These are phyloP conservation scores for Penstemon davidsonii DNA, from an alignment of 257 asterid genomes.

Conservation along the genomic window DNA sequence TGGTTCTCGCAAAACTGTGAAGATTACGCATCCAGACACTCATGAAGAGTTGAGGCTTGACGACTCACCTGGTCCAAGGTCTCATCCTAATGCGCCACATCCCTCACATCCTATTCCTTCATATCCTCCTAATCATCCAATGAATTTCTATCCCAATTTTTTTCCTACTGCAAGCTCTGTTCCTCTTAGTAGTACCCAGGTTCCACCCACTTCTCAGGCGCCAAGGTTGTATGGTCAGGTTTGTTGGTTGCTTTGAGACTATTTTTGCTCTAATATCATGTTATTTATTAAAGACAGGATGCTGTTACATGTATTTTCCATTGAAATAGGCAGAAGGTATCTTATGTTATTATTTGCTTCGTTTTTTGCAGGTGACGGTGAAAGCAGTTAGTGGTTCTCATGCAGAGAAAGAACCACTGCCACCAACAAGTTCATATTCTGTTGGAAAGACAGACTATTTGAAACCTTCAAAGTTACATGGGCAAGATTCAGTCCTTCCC, in stretches of 20 bases:
- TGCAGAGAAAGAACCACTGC: constrained; percentile 49
- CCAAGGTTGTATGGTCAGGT: constrained; percentile 72
- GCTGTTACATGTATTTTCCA: not conserved
- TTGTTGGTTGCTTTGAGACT: constrained; percentile 24
- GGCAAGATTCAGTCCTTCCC: constrained; percentile 33
- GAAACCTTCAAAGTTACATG: constrained; percentile 38
- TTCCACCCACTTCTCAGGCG: constrained; percentile 63
- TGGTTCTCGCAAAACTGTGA: constrained; percentile 66
- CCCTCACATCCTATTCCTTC: constrained; percentile 66
- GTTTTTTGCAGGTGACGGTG: constrained; percentile 59
- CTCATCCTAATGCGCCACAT: constrained; percentile 58
- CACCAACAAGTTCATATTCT: constrained; percentile 41
- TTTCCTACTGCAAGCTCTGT: constrained; percentile 58
- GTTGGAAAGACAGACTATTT: constrained; percentile 45
- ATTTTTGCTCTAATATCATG: constrained; percentile 1
- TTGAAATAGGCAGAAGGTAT: constrained; percentile 2
- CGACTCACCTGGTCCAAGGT: constrained; percentile 51
- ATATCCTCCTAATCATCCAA: constrained; percentile 54
- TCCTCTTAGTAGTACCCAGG: constrained; percentile 46
- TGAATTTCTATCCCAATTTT: constrained; percentile 53
- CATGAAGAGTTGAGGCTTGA: constrained; percentile 91
- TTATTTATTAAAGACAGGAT: not conserved
- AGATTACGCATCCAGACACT: constrained; percentile 89
- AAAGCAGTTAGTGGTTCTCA: constrained; percentile 58
- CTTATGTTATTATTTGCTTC: constrained; percentile 7